These are phyloP conservation scores for Crucibulum laeve DNA, from an alignment of 768 basidiomycete genomes.

Conservation along the genomic window DNA sequence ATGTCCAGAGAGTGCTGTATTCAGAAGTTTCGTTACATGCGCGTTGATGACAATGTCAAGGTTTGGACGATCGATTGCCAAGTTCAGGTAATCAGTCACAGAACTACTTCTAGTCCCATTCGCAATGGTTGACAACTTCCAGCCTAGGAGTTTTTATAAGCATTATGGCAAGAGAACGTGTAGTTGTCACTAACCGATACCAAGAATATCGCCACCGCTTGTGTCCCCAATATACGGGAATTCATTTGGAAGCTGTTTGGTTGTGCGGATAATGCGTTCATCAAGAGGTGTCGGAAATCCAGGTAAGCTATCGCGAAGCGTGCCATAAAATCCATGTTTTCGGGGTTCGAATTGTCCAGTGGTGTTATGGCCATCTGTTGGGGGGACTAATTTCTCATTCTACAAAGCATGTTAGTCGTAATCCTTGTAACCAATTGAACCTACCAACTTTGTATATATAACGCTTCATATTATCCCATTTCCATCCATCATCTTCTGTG, in stretches of 20 bases:
- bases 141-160: conserved; percentile 12
- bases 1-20: conserved; percentile 10
- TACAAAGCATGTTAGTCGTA: neutral
- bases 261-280: neutral
- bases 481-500: conserved; percentile 16
- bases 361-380: conserved; percentile 1
- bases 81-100: conserved; percentile 27
- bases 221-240: neutral
- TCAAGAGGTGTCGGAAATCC: neutral
- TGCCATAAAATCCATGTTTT: neutral
- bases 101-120: conserved; percentile 30
- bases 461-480: conserved; percentile 14
- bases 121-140: conserved; percentile 26
- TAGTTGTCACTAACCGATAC: neutral
- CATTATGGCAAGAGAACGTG: neutral
- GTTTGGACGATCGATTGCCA: conserved; percentile 24
- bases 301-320: neutral
- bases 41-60: conserved; percentile 30
- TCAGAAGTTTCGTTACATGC: conserved; percentile 22
- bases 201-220: neutral
- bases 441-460: conserved; percentile 14
- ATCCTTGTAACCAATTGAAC: neutral
- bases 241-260: neutral
- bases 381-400: neutral
- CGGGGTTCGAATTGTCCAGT: conserved; percentile 1